These are phyloP conservation scores for Capillidium rhysosporum DNA, from an alignment of 371 early-diverging fungal species.

Conservation along the genomic window DNA sequence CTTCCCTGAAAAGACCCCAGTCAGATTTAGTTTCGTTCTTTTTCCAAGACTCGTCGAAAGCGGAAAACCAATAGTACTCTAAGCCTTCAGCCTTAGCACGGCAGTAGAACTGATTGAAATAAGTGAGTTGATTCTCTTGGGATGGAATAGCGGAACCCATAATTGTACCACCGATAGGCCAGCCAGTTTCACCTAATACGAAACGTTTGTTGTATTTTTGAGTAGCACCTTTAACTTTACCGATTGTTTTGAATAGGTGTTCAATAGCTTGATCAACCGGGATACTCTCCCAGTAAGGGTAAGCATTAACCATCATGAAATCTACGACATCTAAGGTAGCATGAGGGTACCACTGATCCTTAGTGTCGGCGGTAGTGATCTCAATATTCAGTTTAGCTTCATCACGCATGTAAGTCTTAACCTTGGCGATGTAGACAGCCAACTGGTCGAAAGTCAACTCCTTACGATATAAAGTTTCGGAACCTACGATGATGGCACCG, in stretches of 20 bases:
- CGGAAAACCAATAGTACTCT: slow-evolving; percentile 3
- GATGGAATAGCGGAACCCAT: slow-evolving; percentile 3
- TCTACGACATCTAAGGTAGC: slow-evolving; percentile 5
- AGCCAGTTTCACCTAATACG: slow-evolving; percentile 7
- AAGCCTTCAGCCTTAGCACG: background rate
- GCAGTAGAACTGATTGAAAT: slow-evolving; percentile 6
- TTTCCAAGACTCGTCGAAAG: slow-evolving; percentile 6
- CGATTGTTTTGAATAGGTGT: background rate
- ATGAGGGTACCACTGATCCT: slow-evolving; percentile 4
- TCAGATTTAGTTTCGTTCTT: background rate
- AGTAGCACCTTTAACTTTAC: background rate
- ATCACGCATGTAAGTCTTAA: background rate
- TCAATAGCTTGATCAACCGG: background rate
- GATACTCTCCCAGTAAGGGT: slow-evolving; percentile 7
- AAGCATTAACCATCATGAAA: slow-evolving; percentile 6
- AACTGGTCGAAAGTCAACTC: background rate
- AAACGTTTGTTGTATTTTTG: background rate
- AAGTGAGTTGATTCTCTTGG: slow-evolving; percentile 2
- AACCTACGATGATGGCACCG: slow-evolving; percentile 1
- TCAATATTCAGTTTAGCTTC: background rate
- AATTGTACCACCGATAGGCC: slow-evolving; percentile 3
- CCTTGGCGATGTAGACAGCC: background rate
- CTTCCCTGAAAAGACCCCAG: slow-evolving; percentile 3
- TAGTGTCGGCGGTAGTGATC: slow-evolving; percentile 5
- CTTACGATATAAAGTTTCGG: slow-evolving; percentile 5